Base-by-base conservation (phyloP, 2,329 filamentous ascomycete genomes). In the Ophiostoma fasciatum region DNA sequence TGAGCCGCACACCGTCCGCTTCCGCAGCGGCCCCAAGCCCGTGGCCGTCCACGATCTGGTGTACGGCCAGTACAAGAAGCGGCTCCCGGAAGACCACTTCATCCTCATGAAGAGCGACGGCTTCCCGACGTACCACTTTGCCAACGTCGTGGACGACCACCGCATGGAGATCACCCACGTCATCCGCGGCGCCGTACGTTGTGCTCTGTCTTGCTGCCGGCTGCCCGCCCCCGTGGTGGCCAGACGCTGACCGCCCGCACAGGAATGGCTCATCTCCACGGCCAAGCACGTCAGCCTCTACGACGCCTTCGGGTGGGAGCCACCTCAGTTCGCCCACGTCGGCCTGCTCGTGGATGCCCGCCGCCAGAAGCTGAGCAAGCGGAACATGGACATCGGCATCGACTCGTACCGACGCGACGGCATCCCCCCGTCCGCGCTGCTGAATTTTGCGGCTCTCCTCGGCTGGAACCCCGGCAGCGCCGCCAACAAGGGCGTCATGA, bases 201-300 rank as follows among this genome's bases (percentile, higher is more conserved):
- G n/a, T n/a, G n/a, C n/a, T n/a, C n/a, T n/a, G n/a, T n/a, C n/a
- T n/a, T n/a, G n/a, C n/a, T n/a, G n/a, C n/a, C n/a, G n/a, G 56
- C n/a, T n/a, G 10, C 14, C 18, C 57, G n/a, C 10, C 13, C n/a
- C 20, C 8, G 20, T 18, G 31, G 17, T 11, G 39, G n/a, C n/a
- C n/a, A n/a, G n/a, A n/a, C n/a, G n/a, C n/a, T n/a, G n/a, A n/a
- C n/a, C n/a, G n/a, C n/a, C 11, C 9, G 10, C 15, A 26, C 37
- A 82, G 67, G 90, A 98, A 69, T 98, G 90, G 90, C 80, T 98
- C 60, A 74, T 88, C 23, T 94, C 87, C 1, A 96, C 90, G 0
- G 85, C 87, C 1, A 82, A 69, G 42, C 73, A 78, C 48, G 54
- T 73, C 29, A 63, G 69, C 28, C 54, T 90, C n/a, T 90, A 90